Percentiles rank a stretch among this genome's conserved stretches.
phyloP scores from a whole-genome alignment of 495 filamentous ascomycete genomes.

The Xylaria longipes region DNA sequence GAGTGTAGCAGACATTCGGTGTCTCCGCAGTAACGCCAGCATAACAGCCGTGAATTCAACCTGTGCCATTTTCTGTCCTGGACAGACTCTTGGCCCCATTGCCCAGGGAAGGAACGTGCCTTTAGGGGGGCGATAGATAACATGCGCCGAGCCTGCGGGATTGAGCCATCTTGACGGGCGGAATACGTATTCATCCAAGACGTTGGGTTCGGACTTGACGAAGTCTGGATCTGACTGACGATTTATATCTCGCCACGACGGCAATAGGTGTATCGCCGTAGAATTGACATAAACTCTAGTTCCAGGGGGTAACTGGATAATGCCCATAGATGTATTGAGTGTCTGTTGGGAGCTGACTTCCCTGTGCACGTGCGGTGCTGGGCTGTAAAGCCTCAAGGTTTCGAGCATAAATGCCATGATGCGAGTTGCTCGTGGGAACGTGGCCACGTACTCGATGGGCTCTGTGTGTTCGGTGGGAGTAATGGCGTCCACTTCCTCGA shows the following conservation, averaged over 20 bases:
- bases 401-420: constrained; percentile 52
- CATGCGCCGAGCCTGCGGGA: background rate
- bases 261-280: background rate
- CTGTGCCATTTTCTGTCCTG: background rate
- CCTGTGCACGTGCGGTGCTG: constrained; percentile 3
- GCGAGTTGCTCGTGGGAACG: constrained; percentile 49
- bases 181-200: background rate
- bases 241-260: background rate
- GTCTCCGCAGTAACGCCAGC: background rate
- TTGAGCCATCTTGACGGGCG: background rate
- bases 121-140: background rate
- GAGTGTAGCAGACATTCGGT: background rate
- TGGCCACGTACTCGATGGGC: constrained; percentile 35
- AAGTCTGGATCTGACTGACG: background rate
- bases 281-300: constrained; percentile 7
- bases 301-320: background rate
- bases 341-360: background rate
- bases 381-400: background rate
- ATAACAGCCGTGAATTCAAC: background rate
- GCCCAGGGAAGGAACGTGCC: background rate
- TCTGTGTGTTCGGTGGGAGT: constrained; percentile 15
- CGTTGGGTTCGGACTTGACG: background rate
- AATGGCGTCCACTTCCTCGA: constrained; percentile 34
- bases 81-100: background rate
- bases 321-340: background rate